A percentile compares a stretch with the other conserved stretches of the same genome.
Conservation (phyloP, 495 filamentous ascomycete genomes). For the Alectoria sarmentosa region DNA sequence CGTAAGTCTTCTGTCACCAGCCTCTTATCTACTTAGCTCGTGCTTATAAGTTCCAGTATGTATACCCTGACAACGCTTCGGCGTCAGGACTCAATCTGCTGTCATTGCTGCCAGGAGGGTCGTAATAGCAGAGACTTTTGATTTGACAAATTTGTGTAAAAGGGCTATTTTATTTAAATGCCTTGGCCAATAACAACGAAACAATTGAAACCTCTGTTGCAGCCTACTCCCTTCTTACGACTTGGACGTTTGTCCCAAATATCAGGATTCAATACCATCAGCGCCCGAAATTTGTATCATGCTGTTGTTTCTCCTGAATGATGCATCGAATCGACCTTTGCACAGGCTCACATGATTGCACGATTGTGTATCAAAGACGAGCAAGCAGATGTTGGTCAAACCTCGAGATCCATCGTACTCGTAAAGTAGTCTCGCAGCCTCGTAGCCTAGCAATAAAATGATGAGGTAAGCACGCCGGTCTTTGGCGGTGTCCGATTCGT, state of each 20-base stretch:
- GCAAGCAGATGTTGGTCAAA: neutral
- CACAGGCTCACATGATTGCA: neutral
- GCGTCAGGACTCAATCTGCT: neutral
- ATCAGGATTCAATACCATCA: neutral
- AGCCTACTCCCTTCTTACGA: neutral
- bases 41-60: neutral
- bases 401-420: too few species aligned
- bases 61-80: neutral
- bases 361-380: neutral
- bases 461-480: too few species aligned
- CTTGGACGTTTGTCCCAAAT: neutral
- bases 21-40: neutral
- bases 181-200: neutral
- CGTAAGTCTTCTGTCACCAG: conserved; percentile 16
- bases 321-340: too few species aligned
- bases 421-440: too few species aligned
- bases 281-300: too few species aligned
- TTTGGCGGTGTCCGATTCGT: neutral
- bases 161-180: too few species aligned
- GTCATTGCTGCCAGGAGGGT: neutral
- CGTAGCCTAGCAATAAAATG: too few species aligned
- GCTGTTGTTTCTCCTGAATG: too few species aligned
- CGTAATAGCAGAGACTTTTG: neutral
- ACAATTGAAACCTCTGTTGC: neutral
- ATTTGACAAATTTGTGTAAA: neutral